phyloP scores from a whole-genome alignment of 2,329 filamentous ascomycete genomes.

The Malbranchea zuffiana region DNA sequence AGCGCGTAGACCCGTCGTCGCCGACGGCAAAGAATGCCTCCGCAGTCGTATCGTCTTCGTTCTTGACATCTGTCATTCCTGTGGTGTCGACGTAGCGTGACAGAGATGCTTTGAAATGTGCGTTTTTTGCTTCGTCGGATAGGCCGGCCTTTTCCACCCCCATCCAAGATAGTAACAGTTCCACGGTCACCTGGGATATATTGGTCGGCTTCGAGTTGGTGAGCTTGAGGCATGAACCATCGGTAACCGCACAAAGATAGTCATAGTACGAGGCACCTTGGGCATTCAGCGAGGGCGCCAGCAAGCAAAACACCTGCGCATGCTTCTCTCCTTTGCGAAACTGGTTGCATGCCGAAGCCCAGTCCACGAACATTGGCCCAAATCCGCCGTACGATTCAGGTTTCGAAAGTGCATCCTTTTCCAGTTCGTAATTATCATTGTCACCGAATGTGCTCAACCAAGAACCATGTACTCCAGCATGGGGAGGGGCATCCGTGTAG shows the following conservation, averaged over 20 bases:
- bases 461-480: conserved; percentile 25
- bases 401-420: conserved; percentile 16
- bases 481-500: conserved; percentile 42
- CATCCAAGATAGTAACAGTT: conserved; percentile 38
- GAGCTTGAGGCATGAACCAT: conserved; percentile 33
- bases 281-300: conserved; percentile 19
- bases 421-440: conserved; percentile 23
- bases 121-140: conserved; percentile 15
- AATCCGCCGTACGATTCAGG: conserved; percentile 23
- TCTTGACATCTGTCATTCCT: not conserved
- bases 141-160: conserved; percentile 22
- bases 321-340: conserved; percentile 30
- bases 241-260: conserved; percentile 35
- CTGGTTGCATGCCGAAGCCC: conserved; percentile 30
- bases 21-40: not conserved
- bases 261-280: conserved; percentile 28
- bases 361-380: conserved; percentile 35
- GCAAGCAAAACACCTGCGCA: conserved; percentile 37
- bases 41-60: conserved; percentile 2
- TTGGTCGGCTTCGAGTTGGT: conserved; percentile 14
- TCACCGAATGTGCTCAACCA: too few relatives aligned
- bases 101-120: not conserved
- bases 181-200: conserved; percentile 36
- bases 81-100: not conserved
- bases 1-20: not conserved